These are phyloP conservation scores for Xylaria castorea DNA, from an alignment of 495 filamentous ascomycete species.

Conservation along the genomic window DNA sequence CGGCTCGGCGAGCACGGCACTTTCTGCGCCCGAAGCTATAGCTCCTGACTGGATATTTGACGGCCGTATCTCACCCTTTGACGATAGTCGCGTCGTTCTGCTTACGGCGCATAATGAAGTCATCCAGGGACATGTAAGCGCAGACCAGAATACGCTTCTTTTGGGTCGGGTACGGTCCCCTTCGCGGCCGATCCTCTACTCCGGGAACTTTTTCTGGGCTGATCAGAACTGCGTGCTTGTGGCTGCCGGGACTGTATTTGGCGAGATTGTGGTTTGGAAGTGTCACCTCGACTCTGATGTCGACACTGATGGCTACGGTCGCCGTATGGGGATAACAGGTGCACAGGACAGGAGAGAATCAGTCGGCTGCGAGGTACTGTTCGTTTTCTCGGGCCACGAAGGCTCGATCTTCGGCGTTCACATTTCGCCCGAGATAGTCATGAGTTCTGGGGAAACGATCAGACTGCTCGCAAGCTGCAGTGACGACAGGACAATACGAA, in stretches of 20 bases:
- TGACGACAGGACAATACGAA: constrained; percentile 87
- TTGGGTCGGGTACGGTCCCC: constrained; percentile 64
- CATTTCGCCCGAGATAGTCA: constrained; percentile 67
- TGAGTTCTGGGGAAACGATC: constrained; percentile 42
- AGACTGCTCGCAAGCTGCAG: constrained; percentile 88
- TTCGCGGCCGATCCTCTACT: constrained; percentile 86
- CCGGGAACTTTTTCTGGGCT: constrained; percentile 73
- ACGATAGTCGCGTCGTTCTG: constrained; percentile 48
- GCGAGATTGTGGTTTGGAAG: constrained; percentile 91
- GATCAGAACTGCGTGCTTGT: constrained; percentile 67
- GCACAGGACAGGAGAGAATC: constrained; percentile 18
- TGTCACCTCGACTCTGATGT: constrained; percentile 49
- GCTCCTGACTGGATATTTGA: constrained; percentile 86
- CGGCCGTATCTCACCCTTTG: constrained; percentile 60
- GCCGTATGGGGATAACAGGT: background rate
- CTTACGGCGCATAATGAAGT: constrained; percentile 88
- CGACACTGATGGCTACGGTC: background rate
- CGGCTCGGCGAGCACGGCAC: background rate
- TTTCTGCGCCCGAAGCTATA: constrained; percentile 34
- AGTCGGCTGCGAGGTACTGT: constrained; percentile 58
- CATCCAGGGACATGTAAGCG: constrained; percentile 42
- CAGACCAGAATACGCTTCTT: constrained; percentile 29
- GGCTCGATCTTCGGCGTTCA: constrained; percentile 90
- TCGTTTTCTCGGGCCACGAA: constrained; percentile 85
- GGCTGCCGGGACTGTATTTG: constrained; percentile 90